Percentiles rank a stretch among this genome's conserved stretches.
These are phyloP conservation scores for Adansonia grandidieri DNA, from an alignment of 441 rosid genomes.

Conservation along the genomic window DNA sequence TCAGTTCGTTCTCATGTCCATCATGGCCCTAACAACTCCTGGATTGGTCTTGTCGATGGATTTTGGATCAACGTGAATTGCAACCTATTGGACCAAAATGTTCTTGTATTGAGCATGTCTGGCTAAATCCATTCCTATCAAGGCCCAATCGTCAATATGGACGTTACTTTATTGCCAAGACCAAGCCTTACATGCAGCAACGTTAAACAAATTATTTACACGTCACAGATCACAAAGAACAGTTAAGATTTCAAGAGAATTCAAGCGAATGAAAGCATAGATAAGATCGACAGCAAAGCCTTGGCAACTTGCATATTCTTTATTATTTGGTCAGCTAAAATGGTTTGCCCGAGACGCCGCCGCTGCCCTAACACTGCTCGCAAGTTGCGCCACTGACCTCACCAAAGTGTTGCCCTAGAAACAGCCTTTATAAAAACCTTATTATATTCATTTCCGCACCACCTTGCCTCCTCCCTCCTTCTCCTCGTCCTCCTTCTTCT, in stretches of 20 bases:
- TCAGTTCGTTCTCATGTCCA: too few species aligned
- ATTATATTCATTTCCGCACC: neutral
- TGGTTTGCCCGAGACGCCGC: neutral
- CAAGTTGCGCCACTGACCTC: neutral
- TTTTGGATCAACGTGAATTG: too few species aligned
- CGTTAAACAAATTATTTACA: neutral
- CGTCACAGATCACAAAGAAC: neutral
- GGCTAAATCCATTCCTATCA: too few species aligned
- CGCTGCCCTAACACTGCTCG: slow-evolving; percentile 19
- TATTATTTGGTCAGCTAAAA: slow-evolving; percentile 13
- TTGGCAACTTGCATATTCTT: neutral
- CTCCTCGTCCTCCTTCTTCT: neutral
- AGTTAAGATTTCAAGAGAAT: neutral
- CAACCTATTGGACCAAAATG: too few species aligned
- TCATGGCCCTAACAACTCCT: too few species aligned
- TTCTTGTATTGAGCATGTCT: too few species aligned
- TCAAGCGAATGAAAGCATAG: neutral
- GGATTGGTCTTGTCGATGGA: too few species aligned
- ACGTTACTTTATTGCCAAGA: too few species aligned
- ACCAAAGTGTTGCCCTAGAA: slow-evolving; percentile 11
- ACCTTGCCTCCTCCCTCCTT: neutral
- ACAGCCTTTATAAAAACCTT: neutral
- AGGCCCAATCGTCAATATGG: too few species aligned
- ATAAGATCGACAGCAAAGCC: neutral
- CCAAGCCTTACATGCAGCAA: too few species aligned